These are phyloP conservation scores for Nicotiana paniculata DNA, from an alignment of 257 asterid species.

Conservation along the genomic window DNA sequence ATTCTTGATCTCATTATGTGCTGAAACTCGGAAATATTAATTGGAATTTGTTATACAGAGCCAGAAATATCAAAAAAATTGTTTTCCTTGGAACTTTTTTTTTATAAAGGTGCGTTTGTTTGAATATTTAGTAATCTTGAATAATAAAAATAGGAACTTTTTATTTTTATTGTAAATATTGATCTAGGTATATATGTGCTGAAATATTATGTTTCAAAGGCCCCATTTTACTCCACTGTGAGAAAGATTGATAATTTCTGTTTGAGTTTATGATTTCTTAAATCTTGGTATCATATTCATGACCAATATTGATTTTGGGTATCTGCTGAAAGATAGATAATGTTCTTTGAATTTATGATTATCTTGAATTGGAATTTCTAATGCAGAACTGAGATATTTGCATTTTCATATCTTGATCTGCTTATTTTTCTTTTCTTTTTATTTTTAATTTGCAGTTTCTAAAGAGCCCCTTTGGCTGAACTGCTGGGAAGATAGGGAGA, in stretches of 20 bases:
- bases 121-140: not conserved
- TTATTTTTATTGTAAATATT: not conserved
- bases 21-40: not conserved
- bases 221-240: not conserved
- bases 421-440: not conserved
- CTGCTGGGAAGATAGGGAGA: not conserved
- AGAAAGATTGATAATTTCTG: not conserved
- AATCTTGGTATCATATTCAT: not conserved
- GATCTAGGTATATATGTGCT: not conserved
- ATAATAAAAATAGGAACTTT: not conserved
- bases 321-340: not conserved
- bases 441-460: not conserved
- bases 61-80: not conserved
- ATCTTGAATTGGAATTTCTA: not conserved
- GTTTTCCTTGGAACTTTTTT: not conserved
- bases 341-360: not conserved
- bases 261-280: not conserved
- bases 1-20: not conserved
- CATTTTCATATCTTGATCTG: not conserved
- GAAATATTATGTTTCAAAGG: not conserved
- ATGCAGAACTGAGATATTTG: not conserved
- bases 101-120: not conserved
- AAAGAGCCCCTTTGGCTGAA: not conserved
- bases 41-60: not conserved
- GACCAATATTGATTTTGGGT: not conserved